Conservation (phyloP, 2,329 filamentous ascomycete genomes). For the Xylaria sp. region DNA sequence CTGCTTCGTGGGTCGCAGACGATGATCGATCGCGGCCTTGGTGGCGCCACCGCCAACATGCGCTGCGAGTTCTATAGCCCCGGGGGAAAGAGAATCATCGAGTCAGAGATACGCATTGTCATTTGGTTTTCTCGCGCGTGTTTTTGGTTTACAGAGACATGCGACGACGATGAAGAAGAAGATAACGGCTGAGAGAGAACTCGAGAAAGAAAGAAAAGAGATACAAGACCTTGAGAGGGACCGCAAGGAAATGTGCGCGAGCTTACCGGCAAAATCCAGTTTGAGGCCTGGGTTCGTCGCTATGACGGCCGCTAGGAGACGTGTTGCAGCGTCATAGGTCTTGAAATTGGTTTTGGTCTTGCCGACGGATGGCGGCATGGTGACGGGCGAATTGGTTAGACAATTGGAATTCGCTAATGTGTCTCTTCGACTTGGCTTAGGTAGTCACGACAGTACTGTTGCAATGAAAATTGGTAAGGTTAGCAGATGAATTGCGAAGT, state of each 20-base stretch:
- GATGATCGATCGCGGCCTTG: conserved; percentile 34
- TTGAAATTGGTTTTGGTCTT: conserved; percentile 48
- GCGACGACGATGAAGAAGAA: too few species aligned
- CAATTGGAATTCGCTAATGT: neutral
- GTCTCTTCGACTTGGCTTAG: neutral
- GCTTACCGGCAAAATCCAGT: conserved; percentile 58
- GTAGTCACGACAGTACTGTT: neutral
- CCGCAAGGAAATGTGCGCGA: neutral
- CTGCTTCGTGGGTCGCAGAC: conserved; percentile 37
- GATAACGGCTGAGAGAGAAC: too few species aligned
- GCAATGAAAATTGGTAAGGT: neutral
- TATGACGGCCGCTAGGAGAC: conserved; percentile 56
- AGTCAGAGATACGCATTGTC: conserved; percentile 5
- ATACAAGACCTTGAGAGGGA: too few species aligned
- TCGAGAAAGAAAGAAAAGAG: too few species aligned
- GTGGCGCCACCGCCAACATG: conserved; percentile 33
- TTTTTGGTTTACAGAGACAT: neutral
- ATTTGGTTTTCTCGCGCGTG: neutral
- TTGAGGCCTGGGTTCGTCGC: conserved; percentile 47
- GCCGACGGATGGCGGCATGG: conserved; percentile 37
- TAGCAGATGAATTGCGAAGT: neutral
- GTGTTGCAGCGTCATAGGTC: conserved; percentile 54
- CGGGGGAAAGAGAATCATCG: neutral
- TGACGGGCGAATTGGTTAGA: conserved; percentile 7
- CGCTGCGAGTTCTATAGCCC: conserved; percentile 22